Conservation (phyloP, 2,329 filamentous ascomycete species). For the Beauveria sp. region DNA sequence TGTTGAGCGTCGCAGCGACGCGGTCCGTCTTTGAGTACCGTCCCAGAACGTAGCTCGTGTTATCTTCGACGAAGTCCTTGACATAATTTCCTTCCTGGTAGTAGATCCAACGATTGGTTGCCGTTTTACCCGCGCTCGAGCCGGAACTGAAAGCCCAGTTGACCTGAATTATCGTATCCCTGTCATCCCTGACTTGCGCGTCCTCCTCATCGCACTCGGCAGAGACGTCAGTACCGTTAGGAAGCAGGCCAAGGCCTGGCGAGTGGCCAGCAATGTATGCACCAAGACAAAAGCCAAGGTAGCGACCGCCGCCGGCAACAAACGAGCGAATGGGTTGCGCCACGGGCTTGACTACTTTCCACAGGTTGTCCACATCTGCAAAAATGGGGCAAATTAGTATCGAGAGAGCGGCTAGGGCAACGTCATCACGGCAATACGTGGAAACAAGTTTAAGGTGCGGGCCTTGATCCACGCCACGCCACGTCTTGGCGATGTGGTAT, state of each 20-base stretch:
- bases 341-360: conserved; percentile 12
- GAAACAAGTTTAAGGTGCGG: background rate
- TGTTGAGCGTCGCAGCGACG: conserved; percentile 18
- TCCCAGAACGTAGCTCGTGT: conserved; percentile 13
- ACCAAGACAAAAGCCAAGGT: conserved; percentile 22
- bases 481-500: background rate
- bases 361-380: conserved; percentile 17
- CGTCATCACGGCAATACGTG: background rate
- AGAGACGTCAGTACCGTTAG: conserved; percentile 3
- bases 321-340: conserved; percentile 14
- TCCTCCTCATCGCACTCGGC: conserved; percentile 11
- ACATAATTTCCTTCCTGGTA: conserved; percentile 20
- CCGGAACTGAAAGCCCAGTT: conserved; percentile 18
- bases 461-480: background rate
- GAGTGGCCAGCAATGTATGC: conserved; percentile 19
- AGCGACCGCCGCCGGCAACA: conserved; percentile 18
- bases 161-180: conserved; percentile 19
- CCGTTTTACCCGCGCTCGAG: conserved; percentile 10
- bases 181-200: conserved; percentile 15
- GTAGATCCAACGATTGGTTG: conserved; percentile 17
- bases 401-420: background rate
- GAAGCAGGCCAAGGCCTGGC: conserved; percentile 18
- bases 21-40: conserved; percentile 18
- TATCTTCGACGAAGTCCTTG: conserved; percentile 10
- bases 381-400: background rate